Evolutionary conservation across 306 rosid species (phyloP), one percentile per base, ranked within the genome.

Genomic region (Canavalia gladiata): DNA sequence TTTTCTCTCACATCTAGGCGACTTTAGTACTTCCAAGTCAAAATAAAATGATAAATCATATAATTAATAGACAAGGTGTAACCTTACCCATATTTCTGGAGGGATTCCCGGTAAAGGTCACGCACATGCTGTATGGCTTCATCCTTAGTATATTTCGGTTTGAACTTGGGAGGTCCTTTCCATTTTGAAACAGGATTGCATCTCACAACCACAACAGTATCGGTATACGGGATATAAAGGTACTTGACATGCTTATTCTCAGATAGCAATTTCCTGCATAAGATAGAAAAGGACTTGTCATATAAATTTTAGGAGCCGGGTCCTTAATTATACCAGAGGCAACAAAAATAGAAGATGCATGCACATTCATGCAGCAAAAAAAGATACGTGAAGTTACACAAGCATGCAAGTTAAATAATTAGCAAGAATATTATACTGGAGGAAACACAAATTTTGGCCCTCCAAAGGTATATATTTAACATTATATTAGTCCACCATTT

Each of bases 111-210:
- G 73, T 93, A 96, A 85, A 93, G 97, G 76, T 89, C 91, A 12
- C 87, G 94, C 54, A 92, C 88, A 60, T 92, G 96, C 84, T 90
- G 91, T 81, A 93, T 71, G 75, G 98, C 98, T 84, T 96, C 98
- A 63, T 89, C 97, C 8, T 50, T 56, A 18, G 90, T 90, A 84
- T 88, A 93, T 82, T 86, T 90, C 49, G 99, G 98, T 81, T 87
- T 89, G 85, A 93, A 92, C 72, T 93, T 92, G 33, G 97, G 98
- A 75, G 92, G 93, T 28, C 92, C 97, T 85, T 72, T 91, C 99
- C 97, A 90, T 87, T 92, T 93, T 64, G 98, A 95, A 57, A 95
- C 86, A 75, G 99, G 97, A 86, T 95, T 95, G 91, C 99, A 92
- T 66, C 79, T 89, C 86, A 95, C 98, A 63, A 95, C 92, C 86